These are phyloP conservation scores for Talinum fruticosum DNA, from an alignment of 148 eudicot genomes.

Conservation along the genomic window DNA sequence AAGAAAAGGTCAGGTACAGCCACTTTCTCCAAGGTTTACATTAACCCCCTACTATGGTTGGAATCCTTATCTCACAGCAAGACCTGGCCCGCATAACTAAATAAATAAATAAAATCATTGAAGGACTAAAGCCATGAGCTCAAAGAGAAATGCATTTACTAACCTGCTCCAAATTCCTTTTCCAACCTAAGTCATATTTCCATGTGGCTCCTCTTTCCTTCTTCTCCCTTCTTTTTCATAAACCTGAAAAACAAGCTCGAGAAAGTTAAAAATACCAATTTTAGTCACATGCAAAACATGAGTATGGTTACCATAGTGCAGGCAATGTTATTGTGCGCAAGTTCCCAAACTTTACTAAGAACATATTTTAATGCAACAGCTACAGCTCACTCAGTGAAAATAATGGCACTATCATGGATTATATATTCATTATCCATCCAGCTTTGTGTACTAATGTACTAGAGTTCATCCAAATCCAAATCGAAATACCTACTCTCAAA, in stretches of 20 bases:
- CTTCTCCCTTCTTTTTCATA: conserved; percentile 82
- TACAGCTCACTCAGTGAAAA: background rate
- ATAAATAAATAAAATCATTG: too few relatives aligned
- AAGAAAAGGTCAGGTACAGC: too few relatives aligned
- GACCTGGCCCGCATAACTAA: too few relatives aligned
- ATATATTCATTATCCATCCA: background rate
- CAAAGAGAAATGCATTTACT: background rate
- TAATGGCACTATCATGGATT: background rate
- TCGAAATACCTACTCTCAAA: too few relatives aligned
- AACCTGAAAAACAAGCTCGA: conserved; percentile 47
- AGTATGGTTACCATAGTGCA: background rate
- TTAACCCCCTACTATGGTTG: too few relatives aligned
- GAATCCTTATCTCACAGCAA: too few relatives aligned
- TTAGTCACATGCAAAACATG: background rate
- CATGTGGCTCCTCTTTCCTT: conserved; percentile 62
- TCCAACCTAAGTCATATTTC: conserved; percentile 89
- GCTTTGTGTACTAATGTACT: background rate
- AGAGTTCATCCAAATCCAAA: too few relatives aligned
- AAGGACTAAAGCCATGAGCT: background rate
- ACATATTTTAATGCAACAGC: background rate
- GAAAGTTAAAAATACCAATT: background rate
- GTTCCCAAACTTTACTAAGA: background rate
- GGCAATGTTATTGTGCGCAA: background rate
- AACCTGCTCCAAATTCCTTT: conserved; percentile 81
- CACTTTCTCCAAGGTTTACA: too few relatives aligned